phyloP scores from a whole-genome alignment of 768 basidiomycete species.

The Leucocoprinus sp. region DNA sequence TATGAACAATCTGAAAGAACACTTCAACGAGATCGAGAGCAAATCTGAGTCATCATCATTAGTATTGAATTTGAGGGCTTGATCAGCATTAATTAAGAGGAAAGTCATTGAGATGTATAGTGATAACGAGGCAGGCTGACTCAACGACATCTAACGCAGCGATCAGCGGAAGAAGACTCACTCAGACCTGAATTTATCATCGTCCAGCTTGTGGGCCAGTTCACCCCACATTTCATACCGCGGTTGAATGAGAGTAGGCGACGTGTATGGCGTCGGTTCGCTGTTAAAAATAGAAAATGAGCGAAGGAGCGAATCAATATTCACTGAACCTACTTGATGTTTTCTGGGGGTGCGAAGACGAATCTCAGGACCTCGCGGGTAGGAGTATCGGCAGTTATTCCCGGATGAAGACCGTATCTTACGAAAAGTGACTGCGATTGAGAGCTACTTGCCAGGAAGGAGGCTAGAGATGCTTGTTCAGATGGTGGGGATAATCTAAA shows the following conservation, averaged over 20 bases:
- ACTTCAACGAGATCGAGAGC: conserved; percentile 91
- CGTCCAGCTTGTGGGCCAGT: conserved; percentile 59
- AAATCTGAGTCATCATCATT: conserved; percentile 46
- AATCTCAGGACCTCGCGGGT: conserved; percentile 63
- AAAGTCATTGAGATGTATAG: conserved; percentile 8
- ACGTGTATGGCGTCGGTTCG: conserved; percentile 27
- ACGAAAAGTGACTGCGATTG: conserved; percentile 32
- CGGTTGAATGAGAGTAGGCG: conserved; percentile 29
- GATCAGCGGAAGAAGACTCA: conserved; percentile 40
- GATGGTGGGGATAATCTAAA: conserved; percentile 20
- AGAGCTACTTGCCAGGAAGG: conserved; percentile 16
- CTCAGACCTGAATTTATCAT: conserved; percentile 74
- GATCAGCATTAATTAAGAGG: background rate
- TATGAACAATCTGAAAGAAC: conserved; percentile 89
- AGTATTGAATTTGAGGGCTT: conserved; percentile 1
- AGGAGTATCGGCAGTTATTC: conserved; percentile 48
- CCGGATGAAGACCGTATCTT: conserved; percentile 42
- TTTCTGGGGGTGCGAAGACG: conserved; percentile 70
- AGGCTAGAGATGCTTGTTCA: conserved; percentile 15
- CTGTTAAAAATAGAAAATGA: conserved; percentile 22
- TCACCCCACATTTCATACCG: conserved; percentile 71
- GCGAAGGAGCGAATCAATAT: conserved; percentile 10
- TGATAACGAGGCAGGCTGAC: no score
- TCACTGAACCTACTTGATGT: conserved; percentile 31
- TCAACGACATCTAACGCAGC: no score